Conservation (phyloP, 2,329 filamentous ascomycete species). For the Monilinia aucupariae region DNA sequence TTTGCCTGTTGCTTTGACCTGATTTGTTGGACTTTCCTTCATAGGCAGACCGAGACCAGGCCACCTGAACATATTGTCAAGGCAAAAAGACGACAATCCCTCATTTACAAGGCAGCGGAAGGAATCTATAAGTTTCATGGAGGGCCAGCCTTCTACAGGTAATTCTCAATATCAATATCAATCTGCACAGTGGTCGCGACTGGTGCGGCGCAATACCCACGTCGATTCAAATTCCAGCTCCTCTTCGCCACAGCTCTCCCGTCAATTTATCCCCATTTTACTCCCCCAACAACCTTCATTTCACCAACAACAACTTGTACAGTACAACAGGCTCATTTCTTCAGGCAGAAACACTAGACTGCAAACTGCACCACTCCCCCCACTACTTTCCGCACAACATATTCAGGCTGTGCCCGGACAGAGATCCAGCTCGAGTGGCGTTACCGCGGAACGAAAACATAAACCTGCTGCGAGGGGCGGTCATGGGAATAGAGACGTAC, state of each 20-base stretch:
- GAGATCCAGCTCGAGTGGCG: slow-evolving; percentile 50
- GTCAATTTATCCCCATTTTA: slow-evolving; percentile 52
- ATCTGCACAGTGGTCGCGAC: slow-evolving; percentile 35
- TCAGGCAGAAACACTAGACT: slow-evolving; percentile 46
- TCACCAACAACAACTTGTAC: slow-evolving; percentile 57
- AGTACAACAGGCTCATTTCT: slow-evolving; percentile 62
- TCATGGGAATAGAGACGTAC: slow-evolving; percentile 57
- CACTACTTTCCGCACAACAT: slow-evolving; percentile 50
- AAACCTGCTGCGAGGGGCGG: slow-evolving; percentile 47
- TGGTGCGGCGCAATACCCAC: slow-evolving; percentile 35
- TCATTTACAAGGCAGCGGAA: slow-evolving; percentile 24
- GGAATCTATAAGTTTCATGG: slow-evolving; percentile 34
- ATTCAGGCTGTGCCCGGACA: slow-evolving; percentile 47
- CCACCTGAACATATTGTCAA: neutral
- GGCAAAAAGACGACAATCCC: neutral
- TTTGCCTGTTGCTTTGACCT: slow-evolving; percentile 6
- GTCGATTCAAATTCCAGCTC: slow-evolving; percentile 25
- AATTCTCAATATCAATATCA: slow-evolving; percentile 37
- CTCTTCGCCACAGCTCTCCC: slow-evolving; percentile 34
- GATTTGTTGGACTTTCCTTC: neutral
- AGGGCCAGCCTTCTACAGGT: slow-evolving; percentile 32
- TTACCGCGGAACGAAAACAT: slow-evolving; percentile 30
- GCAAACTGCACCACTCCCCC: slow-evolving; percentile 51
- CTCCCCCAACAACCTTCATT: slow-evolving; percentile 53
- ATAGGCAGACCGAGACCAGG: neutral